Evolutionary conservation across 1,139 yeast species (phyloP).

Genomic region (Pichia sp.): DNA sequence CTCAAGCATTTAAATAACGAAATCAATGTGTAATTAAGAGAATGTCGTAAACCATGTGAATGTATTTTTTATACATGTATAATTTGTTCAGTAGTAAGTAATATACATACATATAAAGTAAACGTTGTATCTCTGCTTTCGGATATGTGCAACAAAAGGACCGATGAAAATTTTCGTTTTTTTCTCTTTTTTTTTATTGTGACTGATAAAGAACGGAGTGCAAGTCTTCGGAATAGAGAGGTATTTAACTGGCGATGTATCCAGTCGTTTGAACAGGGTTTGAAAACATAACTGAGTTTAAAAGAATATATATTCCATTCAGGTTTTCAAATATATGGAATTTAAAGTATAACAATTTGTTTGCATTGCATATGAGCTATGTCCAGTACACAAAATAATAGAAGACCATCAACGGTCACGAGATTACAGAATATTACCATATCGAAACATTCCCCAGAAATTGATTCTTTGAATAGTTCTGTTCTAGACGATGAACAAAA

Average conservation of each 20-base stretch:
- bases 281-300: no score
- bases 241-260: background rate
- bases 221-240: background rate
- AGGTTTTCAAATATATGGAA: no score
- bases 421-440: constrained; percentile 5
- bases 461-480: constrained; percentile 4
- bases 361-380: background rate
- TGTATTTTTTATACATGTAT: no score
- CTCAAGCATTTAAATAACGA: constrained; percentile 25
- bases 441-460: constrained; percentile 5
- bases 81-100: no score
- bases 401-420: constrained; percentile 9
- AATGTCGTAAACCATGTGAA: no score
- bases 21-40: background rate
- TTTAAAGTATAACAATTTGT: no score
- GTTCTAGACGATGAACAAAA: background rate
- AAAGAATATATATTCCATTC: no score
- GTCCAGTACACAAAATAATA: constrained; percentile 1
- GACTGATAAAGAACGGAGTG: constrained; percentile 1
- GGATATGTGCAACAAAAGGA: constrained; percentile 11
- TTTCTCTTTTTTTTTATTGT: background rate
- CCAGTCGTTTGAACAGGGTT: background rate
- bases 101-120: no score
- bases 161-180: constrained; percentile 5
- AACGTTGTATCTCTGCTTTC: background rate